Evolutionary conservation across 805 yeast genomes (phyloP).

Genomic region (Ogataea kodamae): DNA sequence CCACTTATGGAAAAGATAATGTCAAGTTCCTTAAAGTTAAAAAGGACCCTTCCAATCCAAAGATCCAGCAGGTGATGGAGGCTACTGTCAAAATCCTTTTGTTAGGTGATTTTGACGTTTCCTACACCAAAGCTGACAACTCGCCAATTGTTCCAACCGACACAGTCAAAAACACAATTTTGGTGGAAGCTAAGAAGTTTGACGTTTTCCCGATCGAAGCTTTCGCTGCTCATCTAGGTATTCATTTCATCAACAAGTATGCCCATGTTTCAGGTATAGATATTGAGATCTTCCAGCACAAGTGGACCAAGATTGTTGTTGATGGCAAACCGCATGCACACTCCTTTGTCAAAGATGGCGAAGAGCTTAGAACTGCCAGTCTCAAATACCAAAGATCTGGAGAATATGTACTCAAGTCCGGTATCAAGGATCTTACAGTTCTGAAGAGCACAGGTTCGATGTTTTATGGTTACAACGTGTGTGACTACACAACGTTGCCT

Average conservation of each 20-base stretch:
- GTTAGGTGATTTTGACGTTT: slow-evolving; percentile 72
- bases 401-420: slow-evolving; percentile 58
- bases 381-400: slow-evolving; percentile 51
- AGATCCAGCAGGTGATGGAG: slow-evolving; percentile 78
- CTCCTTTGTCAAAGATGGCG: slow-evolving; percentile 82
- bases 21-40: slow-evolving; percentile 89
- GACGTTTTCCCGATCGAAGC: slow-evolving; percentile 90
- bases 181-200: slow-evolving; percentile 75
- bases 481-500: slow-evolving; percentile 84
- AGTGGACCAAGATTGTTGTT: slow-evolving; percentile 75
- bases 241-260: slow-evolving; percentile 78
- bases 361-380: slow-evolving; percentile 66
- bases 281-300: slow-evolving; percentile 63
- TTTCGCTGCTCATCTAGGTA: slow-evolving; percentile 79
- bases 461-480: slow-evolving; percentile 81
- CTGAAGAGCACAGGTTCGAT: slow-evolving; percentile 89
- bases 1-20: slow-evolving; percentile 88
- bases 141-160: slow-evolving; percentile 90
- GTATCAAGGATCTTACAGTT: slow-evolving; percentile 75
- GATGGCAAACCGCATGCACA: slow-evolving; percentile 77
- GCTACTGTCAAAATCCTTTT: slow-evolving; percentile 75
- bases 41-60: slow-evolving; percentile 69
- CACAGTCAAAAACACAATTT: slow-evolving; percentile 85
- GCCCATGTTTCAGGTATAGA: slow-evolving; percentile 71
- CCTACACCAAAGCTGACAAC: slow-evolving; percentile 88